These are phyloP conservation scores for Colletotrichum nymphaeae DNA, from an alignment of 2,329 filamentous ascomycete species.

Conservation along the genomic window DNA sequence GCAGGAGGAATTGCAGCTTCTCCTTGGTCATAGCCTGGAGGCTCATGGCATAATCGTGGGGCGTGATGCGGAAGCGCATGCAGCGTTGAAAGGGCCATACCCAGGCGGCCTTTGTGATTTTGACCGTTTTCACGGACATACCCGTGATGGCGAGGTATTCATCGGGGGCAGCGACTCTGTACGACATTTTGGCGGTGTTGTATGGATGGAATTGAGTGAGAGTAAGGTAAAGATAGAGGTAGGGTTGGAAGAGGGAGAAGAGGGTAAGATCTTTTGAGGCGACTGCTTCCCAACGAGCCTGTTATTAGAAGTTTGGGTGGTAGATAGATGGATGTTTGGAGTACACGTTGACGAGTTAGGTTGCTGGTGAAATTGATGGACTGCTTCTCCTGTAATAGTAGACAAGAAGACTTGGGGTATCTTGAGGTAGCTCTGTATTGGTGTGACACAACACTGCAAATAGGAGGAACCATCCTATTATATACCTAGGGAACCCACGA, in stretches of 20 bases:
- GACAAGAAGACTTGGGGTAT: background rate
- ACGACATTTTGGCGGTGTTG: constrained; percentile 62
- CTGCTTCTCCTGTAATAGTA: too few species aligned
- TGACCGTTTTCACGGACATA: constrained; percentile 78
- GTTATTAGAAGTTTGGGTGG: background rate
- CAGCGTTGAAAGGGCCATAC: constrained; percentile 78
- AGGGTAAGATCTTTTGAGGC: background rate
- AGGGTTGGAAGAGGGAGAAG: background rate
- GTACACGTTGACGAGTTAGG: background rate
- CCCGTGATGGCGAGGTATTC: constrained; percentile 91
- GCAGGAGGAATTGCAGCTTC: constrained; percentile 85
- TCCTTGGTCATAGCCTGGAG: constrained; percentile 91
- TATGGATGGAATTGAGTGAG: constrained; percentile 37
- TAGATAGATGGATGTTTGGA: background rate
- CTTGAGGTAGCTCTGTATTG: background rate
- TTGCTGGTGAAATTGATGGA: background rate
- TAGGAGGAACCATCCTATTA: background rate
- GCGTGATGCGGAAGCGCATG: constrained; percentile 71
- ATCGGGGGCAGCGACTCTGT: constrained; percentile 78
- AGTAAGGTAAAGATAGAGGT: background rate
- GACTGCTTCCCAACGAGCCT: background rate
- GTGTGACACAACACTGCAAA: background rate
- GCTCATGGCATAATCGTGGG: constrained; percentile 85
- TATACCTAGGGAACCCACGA: background rate
- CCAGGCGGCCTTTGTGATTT: constrained; percentile 82